Conservation (phyloP, 1,284 basidiomycete genomes). For the Ustilago esculenta region DNA sequence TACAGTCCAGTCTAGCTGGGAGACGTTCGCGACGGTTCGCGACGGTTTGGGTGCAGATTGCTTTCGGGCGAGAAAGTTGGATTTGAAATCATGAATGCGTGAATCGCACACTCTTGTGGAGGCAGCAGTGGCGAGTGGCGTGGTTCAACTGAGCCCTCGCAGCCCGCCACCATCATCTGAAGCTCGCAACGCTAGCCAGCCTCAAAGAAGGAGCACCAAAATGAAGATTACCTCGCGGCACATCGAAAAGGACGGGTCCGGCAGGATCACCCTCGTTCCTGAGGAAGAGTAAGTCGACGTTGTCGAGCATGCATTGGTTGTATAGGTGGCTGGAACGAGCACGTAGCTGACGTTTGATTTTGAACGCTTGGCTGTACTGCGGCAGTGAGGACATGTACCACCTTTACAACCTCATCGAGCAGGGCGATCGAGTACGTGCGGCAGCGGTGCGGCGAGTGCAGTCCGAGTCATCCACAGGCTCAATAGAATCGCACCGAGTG, state of each 20-base stretch:
- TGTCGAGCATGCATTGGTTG: too few species aligned
- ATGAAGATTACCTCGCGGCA: conserved; percentile 65
- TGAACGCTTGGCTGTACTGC: neutral
- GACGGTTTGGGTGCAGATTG: too few species aligned
- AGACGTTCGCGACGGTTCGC: neutral
- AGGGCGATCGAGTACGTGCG: conserved; percentile 86
- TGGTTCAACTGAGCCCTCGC: too few species aligned
- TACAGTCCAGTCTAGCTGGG: too few species aligned
- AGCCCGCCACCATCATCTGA: conserved; percentile 5
- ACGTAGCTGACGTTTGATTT: too few species aligned
- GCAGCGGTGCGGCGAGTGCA: conserved; percentile 80
- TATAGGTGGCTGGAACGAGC: too few species aligned
- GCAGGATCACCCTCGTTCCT: conserved; percentile 59
- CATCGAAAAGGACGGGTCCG: conserved; percentile 65
- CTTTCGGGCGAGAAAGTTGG: conserved; percentile 20
- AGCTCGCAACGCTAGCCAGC: too few species aligned
- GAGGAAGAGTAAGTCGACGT: conserved; percentile 62
- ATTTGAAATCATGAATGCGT: too few species aligned
- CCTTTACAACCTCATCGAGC: conserved; percentile 90
- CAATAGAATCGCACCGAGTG: conserved; percentile 88
- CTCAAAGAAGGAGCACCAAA: conserved; percentile 4
- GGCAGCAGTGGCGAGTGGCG: too few species aligned
- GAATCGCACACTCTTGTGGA: too few species aligned
- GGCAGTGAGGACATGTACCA: conserved; percentile 95
- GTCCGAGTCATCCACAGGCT: conserved; percentile 86